A percentile compares a stretch with the other conserved stretches of the same genome.
Conservation (phyloP, 148 eudicot species). For the Chenopodium berlandieri region DNA sequence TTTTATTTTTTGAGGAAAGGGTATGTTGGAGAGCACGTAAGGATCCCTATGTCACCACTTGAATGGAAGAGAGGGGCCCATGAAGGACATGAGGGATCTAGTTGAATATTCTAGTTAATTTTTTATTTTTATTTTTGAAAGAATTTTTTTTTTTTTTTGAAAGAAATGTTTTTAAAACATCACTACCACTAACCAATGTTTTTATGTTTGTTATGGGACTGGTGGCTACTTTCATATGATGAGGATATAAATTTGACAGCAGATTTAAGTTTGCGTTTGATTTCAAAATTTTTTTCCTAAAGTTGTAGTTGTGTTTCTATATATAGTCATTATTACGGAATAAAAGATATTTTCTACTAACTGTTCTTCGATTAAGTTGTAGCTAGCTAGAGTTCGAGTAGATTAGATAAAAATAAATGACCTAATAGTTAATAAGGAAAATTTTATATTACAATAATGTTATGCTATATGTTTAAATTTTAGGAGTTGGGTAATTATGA, state of each 20-base stretch:
- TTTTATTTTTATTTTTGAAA: too few relatives aligned
- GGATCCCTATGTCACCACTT: conserved; percentile 1
- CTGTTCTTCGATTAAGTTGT: too few relatives aligned
- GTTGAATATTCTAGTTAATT: conserved; percentile 20
- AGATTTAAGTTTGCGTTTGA: background rate
- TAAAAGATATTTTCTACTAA: too few relatives aligned
- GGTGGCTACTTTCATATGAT: conserved; percentile 1
- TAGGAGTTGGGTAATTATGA: too few relatives aligned
- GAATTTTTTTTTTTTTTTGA: too few relatives aligned
- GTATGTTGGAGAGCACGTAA: background rate
- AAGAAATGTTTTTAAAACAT: background rate
- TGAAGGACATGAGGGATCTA: background rate
- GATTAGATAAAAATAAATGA: too few relatives aligned
- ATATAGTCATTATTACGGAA: background rate
- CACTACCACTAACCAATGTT: background rate
- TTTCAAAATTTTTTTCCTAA: too few relatives aligned
- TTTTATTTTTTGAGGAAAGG: background rate
- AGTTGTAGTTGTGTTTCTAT: background rate
- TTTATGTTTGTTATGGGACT: conserved; percentile 18
- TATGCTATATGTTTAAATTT: too few relatives aligned
- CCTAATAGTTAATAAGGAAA: too few relatives aligned
- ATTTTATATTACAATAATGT: too few relatives aligned
- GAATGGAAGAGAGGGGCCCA: conserved; percentile 5
- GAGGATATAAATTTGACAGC: background rate
- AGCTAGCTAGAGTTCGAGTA: too few relatives aligned